Evolutionary conservation across 2,329 filamentous ascomycete species (phyloP).

Genomic region (Apiospora phragmitis): DNA sequence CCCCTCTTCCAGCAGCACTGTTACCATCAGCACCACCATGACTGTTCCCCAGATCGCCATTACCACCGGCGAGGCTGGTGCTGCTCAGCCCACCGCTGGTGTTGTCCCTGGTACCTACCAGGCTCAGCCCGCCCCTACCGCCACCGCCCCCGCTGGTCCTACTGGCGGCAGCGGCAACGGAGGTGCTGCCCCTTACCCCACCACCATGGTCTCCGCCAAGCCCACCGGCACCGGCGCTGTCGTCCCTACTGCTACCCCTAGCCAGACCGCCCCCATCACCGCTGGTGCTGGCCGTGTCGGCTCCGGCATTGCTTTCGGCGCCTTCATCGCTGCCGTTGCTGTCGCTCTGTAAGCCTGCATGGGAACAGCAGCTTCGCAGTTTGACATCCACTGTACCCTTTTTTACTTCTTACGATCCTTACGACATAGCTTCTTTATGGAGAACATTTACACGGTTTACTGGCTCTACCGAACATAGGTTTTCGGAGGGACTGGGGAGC

Average conservation of each 20-base stretch:
- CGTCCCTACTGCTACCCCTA: slow-evolving; percentile 21
- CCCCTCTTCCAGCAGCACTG: slow-evolving; percentile 51
- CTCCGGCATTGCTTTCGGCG: slow-evolving; percentile 46
- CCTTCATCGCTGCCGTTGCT: slow-evolving; percentile 44
- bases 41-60: slow-evolving; percentile 41
- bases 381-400: neutral
- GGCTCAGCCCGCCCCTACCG: slow-evolving; percentile 31
- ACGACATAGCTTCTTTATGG: slow-evolving; percentile 33
- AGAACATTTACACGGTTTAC: slow-evolving; percentile 7
- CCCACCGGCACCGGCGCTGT: slow-evolving; percentile 37
- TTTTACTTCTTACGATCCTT: slow-evolving; percentile 59
- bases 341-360: slow-evolving; percentile 17
- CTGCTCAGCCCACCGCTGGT: slow-evolving; percentile 38
- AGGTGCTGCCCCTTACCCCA: slow-evolving; percentile 33
- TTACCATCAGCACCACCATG: slow-evolving; percentile 47
- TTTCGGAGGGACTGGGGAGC: neutral
- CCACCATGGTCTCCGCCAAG: slow-evolving; percentile 36
- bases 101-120: slow-evolving; percentile 24
- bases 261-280: slow-evolving; percentile 27
- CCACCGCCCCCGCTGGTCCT: slow-evolving; percentile 34
- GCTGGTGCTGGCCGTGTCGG: slow-evolving; percentile 36
- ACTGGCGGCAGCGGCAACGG: slow-evolving; percentile 22
- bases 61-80: slow-evolving; percentile 40
- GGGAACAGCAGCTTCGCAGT: neutral
- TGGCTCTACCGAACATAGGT: slow-evolving; percentile 2